Conservation (phyloP, 495 filamentous ascomycete genomes). For the Penicillium coffeae region DNA sequence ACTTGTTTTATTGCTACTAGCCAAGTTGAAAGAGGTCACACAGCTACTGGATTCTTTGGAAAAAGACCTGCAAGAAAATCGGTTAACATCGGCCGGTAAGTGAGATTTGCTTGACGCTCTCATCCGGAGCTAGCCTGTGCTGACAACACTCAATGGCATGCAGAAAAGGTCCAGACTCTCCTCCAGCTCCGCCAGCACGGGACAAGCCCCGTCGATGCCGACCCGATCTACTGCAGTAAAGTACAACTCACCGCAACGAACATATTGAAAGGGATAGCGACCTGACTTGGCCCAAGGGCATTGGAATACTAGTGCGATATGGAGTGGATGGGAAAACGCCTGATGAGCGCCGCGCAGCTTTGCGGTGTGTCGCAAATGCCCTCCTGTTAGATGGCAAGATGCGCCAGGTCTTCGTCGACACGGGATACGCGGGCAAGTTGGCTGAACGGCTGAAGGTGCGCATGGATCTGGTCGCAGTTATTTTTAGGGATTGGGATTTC, state of each 20-base stretch:
- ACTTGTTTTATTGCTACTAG: slow-evolving; percentile 31
- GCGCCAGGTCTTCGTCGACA: slow-evolving; percentile 75
- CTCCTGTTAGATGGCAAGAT: slow-evolving; percentile 67
- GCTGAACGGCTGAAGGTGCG: slow-evolving; percentile 65
- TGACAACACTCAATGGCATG: background rate
- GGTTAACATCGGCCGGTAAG: slow-evolving; percentile 56
- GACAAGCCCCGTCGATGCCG: slow-evolving; percentile 64
- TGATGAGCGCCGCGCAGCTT: slow-evolving; percentile 67
- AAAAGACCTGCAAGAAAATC: slow-evolving; percentile 52
- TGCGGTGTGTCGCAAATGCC: slow-evolving; percentile 85
- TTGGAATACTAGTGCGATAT: slow-evolving; percentile 66
- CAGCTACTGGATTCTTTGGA: slow-evolving; percentile 55
- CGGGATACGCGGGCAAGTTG: slow-evolving; percentile 66
- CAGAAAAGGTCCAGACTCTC: slow-evolving; percentile 62
- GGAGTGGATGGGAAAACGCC: slow-evolving; percentile 60
- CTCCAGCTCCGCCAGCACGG: slow-evolving; percentile 77
- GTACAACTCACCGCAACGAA: slow-evolving; percentile 36
- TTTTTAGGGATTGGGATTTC: background rate
- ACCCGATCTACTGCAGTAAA: slow-evolving; percentile 74
- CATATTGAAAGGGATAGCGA: background rate
- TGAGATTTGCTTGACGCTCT: background rate
- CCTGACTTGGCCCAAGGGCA: slow-evolving; percentile 54
- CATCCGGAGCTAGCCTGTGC: background rate
- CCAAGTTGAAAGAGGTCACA: slow-evolving; percentile 61
- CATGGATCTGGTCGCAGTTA: slow-evolving; percentile 9